These are phyloP conservation scores for Blastobotrys proliferans DNA, from an alignment of 1,139 yeast species.

Conservation along the genomic window DNA sequence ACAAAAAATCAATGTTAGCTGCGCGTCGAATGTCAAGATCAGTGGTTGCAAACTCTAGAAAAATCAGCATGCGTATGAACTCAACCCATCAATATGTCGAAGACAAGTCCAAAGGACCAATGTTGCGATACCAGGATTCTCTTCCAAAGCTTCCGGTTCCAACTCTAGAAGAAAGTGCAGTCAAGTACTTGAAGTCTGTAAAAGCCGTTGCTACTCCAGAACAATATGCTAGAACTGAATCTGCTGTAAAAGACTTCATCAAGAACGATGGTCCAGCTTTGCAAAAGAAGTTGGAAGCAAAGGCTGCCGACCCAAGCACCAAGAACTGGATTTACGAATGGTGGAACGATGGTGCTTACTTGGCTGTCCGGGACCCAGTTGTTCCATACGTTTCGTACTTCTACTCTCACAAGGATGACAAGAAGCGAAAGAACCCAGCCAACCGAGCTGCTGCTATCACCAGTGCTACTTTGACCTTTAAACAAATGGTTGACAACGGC, in stretches of 20 bases:
- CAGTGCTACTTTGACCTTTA: slow-evolving; percentile 40
- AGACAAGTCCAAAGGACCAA: slow-evolving; percentile 54
- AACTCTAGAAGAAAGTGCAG: slow-evolving; percentile 63
- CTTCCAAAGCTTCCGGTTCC: slow-evolving; percentile 92
- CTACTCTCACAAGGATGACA: slow-evolving; percentile 70
- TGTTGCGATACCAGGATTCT: slow-evolving; percentile 66
- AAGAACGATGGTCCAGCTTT: slow-evolving; percentile 62
- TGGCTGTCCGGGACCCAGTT: slow-evolving; percentile 88
- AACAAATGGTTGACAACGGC: slow-evolving; percentile 35
- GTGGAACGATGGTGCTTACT: slow-evolving; percentile 94
- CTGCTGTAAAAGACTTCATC: slow-evolving; percentile 63
- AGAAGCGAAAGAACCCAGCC: slow-evolving; percentile 58
- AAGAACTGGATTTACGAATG: slow-evolving; percentile 89
- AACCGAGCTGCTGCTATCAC: slow-evolving; percentile 65
- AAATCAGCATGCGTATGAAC: slow-evolving; percentile 26
- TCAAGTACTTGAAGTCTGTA: slow-evolving; percentile 65
- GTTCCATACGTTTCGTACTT: slow-evolving; percentile 93
- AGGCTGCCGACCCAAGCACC: slow-evolving; percentile 50
- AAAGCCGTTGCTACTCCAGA: slow-evolving; percentile 59
- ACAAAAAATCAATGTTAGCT: slow-evolving; percentile 11
- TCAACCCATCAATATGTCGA: slow-evolving; percentile 35
- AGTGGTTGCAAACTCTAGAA: slow-evolving; percentile 10
- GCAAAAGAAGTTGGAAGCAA: slow-evolving; percentile 60
- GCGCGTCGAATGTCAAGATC: slow-evolving; percentile 15
- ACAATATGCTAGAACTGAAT: slow-evolving; percentile 55